These are phyloP conservation scores for Podaxis carcinomalis DNA, from an alignment of 768 basidiomycete species.

Conservation along the genomic window DNA sequence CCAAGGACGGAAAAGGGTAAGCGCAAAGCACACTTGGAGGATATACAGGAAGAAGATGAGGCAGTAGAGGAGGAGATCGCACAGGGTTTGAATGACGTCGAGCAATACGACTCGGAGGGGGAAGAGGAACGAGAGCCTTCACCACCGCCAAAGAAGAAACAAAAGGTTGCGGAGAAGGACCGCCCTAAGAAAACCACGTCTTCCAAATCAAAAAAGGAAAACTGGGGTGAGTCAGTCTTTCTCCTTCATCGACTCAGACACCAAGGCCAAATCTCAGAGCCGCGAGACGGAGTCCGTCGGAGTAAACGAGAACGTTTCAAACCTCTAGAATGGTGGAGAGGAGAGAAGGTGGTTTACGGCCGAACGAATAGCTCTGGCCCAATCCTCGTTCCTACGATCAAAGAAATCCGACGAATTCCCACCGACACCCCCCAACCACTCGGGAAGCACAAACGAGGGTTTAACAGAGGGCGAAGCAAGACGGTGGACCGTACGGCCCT, in stretches of 20 bases:
- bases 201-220: constrained; percentile 34
- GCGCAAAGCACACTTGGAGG: constrained; percentile 27
- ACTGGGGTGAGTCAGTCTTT: constrained; percentile 26
- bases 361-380: constrained; percentile 35
- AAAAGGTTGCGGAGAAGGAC: constrained; percentile 21
- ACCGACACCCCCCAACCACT: constrained; percentile 33
- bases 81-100: constrained; percentile 33
- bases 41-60: constrained; percentile 43
- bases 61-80: constrained; percentile 41
- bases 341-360: constrained; percentile 83
- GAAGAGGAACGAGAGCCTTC: constrained; percentile 24
- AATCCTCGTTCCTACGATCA: constrained; percentile 62
- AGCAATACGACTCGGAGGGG: constrained; percentile 26
- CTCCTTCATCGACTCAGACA: not conserved
- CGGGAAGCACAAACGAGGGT: constrained; percentile 27
- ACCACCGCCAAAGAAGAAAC: constrained; percentile 32
- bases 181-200: constrained; percentile 18
- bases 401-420: constrained; percentile 59
- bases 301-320: constrained; percentile 62
- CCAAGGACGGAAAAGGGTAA: constrained; percentile 36
- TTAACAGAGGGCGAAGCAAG: constrained; percentile 46
- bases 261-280: constrained; percentile 18
- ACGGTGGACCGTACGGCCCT: constrained; percentile 39
- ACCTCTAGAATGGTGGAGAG: constrained; percentile 92
- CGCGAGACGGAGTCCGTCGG: constrained; percentile 60